Base-by-base conservation (phyloP, 306 rosid species). In the Abrus precatorius region DNA sequence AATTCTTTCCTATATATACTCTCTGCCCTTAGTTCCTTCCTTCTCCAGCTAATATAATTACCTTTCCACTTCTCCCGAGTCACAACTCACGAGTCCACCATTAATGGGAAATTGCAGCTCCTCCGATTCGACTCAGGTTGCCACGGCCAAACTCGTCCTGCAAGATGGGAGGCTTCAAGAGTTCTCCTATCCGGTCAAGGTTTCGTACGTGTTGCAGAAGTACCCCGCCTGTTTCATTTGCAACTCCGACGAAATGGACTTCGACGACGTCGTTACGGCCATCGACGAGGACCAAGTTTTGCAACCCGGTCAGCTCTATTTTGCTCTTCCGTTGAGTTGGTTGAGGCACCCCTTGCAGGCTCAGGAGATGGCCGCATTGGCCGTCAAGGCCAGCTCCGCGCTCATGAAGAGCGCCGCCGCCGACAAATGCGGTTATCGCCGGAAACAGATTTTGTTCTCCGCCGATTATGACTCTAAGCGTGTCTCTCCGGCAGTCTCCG, bases 341-440 rank as follows among this genome's bases (percentile, higher is more conserved):
- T 69, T 96, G 36, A 64, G 54, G 20, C 89, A 84, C 5, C 92
- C 85, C 0, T 82, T 96, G 7, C 97, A 83, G 80, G 79, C 97
- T 0, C 91, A 91, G 12, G 99, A 93, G 75, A 92, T 96, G 97
- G 99, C 99, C 2, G 97, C 99, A 89, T 85, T 95, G 89, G 99
- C 99, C 1, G 97, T 93, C 3, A 93, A 85, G 82, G 99, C 99
- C 38, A 95, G 87, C 80, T 86, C 97, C 0, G 99, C 97, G 0
- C 88, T 95, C 55, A 88, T 85, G 92, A 91, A 90, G 65, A 82
- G 75, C 29, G 69, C 80, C 11, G 86, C 90, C 30, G 13, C 60
- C 9, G 78, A 43, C 8, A 89, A 87, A 89, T 87, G 82, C 63
- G 76, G 89, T 8, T 61, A 3, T 6, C 63, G 90, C 54, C 86